phyloP scores from a whole-genome alignment of 441 rosid species.

The Erodium trifolium region DNA sequence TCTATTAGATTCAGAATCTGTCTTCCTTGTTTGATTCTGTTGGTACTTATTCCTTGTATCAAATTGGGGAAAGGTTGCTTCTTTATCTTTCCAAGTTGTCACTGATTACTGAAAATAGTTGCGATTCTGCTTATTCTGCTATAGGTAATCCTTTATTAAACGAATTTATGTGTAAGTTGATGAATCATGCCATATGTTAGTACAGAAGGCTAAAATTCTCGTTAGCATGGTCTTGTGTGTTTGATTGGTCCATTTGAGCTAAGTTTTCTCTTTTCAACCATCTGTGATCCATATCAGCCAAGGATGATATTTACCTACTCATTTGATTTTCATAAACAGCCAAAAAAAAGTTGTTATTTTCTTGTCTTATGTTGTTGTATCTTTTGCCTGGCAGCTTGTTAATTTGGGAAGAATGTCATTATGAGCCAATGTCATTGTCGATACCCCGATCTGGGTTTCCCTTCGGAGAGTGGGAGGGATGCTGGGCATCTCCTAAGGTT shows the following conservation, averaged over 20 bases:
- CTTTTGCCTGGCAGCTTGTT: conserved; percentile 43
- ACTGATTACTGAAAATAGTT: not conserved
- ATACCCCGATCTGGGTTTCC: conserved; percentile 24
- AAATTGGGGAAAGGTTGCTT: conserved; percentile 3
- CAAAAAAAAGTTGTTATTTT: not conserved
- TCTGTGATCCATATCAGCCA: not conserved
- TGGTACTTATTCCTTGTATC: conserved; percentile 19
- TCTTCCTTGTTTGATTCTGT: too few relatives aligned
- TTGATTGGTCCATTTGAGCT: not conserved
- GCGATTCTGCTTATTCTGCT: not conserved
- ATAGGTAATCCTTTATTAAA: too few relatives aligned
- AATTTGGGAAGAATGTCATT: conserved; percentile 82
- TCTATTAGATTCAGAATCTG: too few relatives aligned
- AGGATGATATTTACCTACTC: not conserved
- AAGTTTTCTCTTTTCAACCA: not conserved
- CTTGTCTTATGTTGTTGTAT: not conserved
- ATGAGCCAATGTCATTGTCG: conserved; percentile 31
- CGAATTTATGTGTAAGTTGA: not conserved
- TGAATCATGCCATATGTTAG: not conserved
- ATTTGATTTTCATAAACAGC: too few relatives aligned
- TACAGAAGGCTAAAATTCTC: not conserved
- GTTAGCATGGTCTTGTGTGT: not conserved
- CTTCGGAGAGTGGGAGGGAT: conserved; percentile 39
- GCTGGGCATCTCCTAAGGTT: conserved; percentile 24
- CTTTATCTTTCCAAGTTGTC: conserved; percentile 14